Base-by-base conservation (phyloP, 2,329 filamentous ascomycete species). In the Alternaria sp. region DNA sequence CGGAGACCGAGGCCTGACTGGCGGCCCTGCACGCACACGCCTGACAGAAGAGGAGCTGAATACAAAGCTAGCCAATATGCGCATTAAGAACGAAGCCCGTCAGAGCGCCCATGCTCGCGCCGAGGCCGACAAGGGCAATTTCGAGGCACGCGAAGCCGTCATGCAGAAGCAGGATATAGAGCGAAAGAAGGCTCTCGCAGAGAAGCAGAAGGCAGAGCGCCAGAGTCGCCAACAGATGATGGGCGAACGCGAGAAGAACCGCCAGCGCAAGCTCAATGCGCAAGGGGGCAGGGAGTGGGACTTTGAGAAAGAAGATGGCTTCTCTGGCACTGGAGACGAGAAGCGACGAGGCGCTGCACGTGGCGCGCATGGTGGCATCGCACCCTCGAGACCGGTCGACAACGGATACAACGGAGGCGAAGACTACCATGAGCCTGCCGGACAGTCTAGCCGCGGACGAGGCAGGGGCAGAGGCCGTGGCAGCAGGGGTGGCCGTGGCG, bases 111-210 rank as follows among this genome's bases (percentile, higher is more conserved):
- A 91, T 72, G 86, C 86, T 1, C 84, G 88, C 25, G 88, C 88
- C n/a, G 87, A 91, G 80, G 88, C 88, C n/a, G 89, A 91, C 68
- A 85, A 86, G 57, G 88, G 88, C 4, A 86, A 85, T 0, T 91
- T 90, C 74, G 84, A 88, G 45, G 84, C 88, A 61, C 84, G 88
- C n/a, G 89, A 91, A 72, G 85, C 86, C 32, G 79, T 87, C 10
- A 85, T 87, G 0, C 84, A 84, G 21, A 82, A 85, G 68, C 84
- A 87, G 50, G 76, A 79, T 15, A 74, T 77, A 11, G 77, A 81
- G 67, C 74, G 76, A 59, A 81, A 85, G 64, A 79, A 77, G 60
- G 59, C 73, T 6, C 62, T 61, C 1, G 74, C 72, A 0, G 76
- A 78, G 63, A 68, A 74, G 36, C 73, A 77, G 59, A 83, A 84